A percentile compares a stretch with the other conserved stretches of the same genome.
Conservation (phyloP, 805 yeast species). For the Millerozyma miso region DNA sequence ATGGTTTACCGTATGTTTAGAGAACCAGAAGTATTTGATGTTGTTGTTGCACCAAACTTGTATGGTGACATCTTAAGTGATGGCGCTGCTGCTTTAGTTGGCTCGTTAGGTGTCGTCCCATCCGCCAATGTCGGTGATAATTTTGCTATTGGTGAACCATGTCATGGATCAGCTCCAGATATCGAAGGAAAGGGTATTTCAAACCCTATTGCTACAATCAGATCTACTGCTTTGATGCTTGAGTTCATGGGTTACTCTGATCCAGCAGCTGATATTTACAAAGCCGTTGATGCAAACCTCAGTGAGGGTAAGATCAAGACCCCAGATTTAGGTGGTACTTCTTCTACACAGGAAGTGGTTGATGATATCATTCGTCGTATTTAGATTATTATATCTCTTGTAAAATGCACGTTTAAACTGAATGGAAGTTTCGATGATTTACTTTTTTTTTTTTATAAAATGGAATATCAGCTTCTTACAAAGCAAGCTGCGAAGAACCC, state of each 20-base stretch:
- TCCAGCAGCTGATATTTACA: constrained; percentile 88
- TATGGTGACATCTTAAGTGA: constrained; percentile 96
- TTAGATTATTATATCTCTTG: constrained; percentile 8
- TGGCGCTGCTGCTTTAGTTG: constrained; percentile 98
- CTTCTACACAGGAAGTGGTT: constrained; percentile 82
- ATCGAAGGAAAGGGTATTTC: constrained; percentile 93
- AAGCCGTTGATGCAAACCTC: constrained; percentile 92
- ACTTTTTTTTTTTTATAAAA: background rate
- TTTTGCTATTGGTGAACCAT: constrained; percentile 98
- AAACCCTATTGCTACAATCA: constrained; percentile 96
- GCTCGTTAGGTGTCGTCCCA: constrained; percentile 97
- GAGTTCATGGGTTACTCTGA: constrained; percentile 90
- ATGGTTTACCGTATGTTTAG: constrained; percentile 99
- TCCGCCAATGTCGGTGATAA: constrained; percentile 95
- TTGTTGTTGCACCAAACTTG: constrained; percentile 96
- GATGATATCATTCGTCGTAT: constrained; percentile 67
- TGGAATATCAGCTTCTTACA: constrained; percentile 31
- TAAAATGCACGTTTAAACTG: background rate
- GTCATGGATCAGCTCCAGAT: constrained; percentile 99
- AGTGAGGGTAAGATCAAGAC: constrained; percentile 74
- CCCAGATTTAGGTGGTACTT: constrained; percentile 92
- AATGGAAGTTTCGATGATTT: background rate
- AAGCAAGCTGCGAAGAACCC: constrained; percentile 97
- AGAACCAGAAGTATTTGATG: constrained; percentile 96
- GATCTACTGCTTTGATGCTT: constrained; percentile 95